Evolutionary conservation across 2,329 filamentous ascomycete species (phyloP).

Genomic region (Myotisia sp.): DNA sequence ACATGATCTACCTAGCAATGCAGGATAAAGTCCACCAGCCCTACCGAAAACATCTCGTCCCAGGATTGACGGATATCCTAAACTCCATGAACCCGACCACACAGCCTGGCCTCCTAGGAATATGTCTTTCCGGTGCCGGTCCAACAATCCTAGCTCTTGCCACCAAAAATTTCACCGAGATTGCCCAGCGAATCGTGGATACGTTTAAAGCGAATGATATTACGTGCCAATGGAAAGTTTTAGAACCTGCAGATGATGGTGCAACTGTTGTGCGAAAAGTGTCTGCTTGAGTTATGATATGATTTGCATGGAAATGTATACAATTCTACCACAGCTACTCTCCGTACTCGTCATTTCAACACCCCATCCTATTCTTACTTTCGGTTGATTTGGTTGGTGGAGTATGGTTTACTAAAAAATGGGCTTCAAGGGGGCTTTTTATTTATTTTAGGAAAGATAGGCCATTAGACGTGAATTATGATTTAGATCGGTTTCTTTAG

Average conservation of each 20-base stretch:
- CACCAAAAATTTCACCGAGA: conserved; percentile 74
- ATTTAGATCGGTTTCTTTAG: no score
- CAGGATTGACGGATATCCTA: conserved; percentile 79
- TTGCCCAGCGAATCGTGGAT: conserved; percentile 63
- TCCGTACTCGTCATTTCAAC: no score
- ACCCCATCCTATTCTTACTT: no score
- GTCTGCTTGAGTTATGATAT: no score
- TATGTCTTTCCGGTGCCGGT: conserved; percentile 87
- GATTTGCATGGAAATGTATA: no score
- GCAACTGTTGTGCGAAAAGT: no score
- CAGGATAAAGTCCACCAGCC: conserved; percentile 97
- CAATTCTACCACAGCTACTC: no score
- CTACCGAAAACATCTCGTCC: conserved; percentile 82
- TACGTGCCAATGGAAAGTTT: conserved; percentile 68
- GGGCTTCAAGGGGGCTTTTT: no score
- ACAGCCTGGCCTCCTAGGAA: conserved; percentile 77
- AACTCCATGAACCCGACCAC: conserved; percentile 77
- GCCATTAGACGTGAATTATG: no score
- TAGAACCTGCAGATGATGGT: conserved; percentile 67
- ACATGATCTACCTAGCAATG: conserved; percentile 95
- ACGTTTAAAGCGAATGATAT: conserved; percentile 55
- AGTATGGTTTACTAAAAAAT: no score
- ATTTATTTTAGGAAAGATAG: no score
- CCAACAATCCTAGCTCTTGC: conserved; percentile 90
- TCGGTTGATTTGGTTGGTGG: no score